A percentile compares a stretch with the other conserved stretches of the same genome.
Evolutionary conservation across 768 basidiomycete species (phyloP).

Genomic region (Auricularia auricula-judae): DNA sequence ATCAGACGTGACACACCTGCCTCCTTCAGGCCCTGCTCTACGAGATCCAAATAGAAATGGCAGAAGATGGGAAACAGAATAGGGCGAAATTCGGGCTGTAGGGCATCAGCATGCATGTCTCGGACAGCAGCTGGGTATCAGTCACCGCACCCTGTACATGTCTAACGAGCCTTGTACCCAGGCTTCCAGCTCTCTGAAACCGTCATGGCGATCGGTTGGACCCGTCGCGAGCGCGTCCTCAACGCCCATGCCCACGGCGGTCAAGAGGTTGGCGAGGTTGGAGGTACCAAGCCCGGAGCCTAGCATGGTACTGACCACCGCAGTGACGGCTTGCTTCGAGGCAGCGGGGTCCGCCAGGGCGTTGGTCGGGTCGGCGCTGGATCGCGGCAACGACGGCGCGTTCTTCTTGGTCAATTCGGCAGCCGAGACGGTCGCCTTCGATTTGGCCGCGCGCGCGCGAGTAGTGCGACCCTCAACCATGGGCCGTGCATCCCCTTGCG

Average conservation of each 20-base stretch:
- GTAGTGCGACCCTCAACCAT: background rate
- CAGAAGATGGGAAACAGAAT: slow-evolving; percentile 94
- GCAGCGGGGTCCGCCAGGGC: slow-evolving; percentile 1
- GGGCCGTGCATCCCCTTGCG: slow-evolving; percentile 23
- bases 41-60: slow-evolving; percentile 92
- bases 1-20: slow-evolving; percentile 48
- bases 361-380: background rate
- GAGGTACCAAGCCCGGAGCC: slow-evolving; percentile 58
- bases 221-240: slow-evolving; percentile 75
- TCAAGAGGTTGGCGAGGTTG: slow-evolving; percentile 57
- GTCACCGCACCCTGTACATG: slow-evolving; percentile 65
- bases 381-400: slow-evolving; percentile 26
- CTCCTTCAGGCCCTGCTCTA: slow-evolving; percentile 82
- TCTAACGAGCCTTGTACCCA: slow-evolving; percentile 88
- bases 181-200: slow-evolving; percentile 72
- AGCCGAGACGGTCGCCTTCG: slow-evolving; percentile 20
- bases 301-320: slow-evolving; percentile 56
- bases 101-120: background rate
- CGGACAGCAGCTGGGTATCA: slow-evolving; percentile 4
- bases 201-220: slow-evolving; percentile 77
- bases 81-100: slow-evolving; percentile 84
- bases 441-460: slow-evolving; percentile 7
- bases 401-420: slow-evolving; percentile 44
- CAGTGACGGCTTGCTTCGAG: slow-evolving; percentile 19
- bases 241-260: slow-evolving; percentile 62